Percentiles rank a stretch among this genome's conserved stretches.
phyloP scores from a whole-genome alignment of 768 basidiomycete genomes.

The Bullera alba region DNA sequence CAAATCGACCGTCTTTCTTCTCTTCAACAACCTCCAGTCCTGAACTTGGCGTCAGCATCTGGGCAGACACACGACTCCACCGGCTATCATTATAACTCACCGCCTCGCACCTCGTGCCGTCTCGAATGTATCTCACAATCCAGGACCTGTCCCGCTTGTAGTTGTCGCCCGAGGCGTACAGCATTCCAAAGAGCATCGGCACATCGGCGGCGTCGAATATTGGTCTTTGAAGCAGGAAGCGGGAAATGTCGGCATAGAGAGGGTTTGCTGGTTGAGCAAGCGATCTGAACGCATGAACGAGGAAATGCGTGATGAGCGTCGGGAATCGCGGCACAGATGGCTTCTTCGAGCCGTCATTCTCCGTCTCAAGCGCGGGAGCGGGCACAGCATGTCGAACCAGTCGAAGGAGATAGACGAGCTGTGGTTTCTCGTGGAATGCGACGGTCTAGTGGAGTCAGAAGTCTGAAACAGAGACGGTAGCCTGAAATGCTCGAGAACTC shows the following conservation, averaged over 20 bases:
- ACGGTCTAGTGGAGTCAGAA: constrained; percentile 47
- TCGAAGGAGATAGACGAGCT: constrained; percentile 64
- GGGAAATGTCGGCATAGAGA: constrained; percentile 75
- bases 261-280: constrained; percentile 83
- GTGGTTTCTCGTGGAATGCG: constrained; percentile 69
- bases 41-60: constrained; percentile 16
- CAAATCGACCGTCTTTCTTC: constrained; percentile 82
- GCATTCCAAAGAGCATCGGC: constrained; percentile 80
- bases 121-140: constrained; percentile 75
- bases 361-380: constrained; percentile 35
- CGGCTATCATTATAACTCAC: constrained; percentile 24
- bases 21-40: constrained; percentile 74
- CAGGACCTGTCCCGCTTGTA: constrained; percentile 85
- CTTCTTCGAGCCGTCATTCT: background rate
- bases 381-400: constrained; percentile 58
- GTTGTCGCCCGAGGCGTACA: constrained; percentile 69
- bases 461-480: too few relatives aligned
- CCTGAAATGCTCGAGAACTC: constrained; percentile 33
- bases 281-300: constrained; percentile 71
- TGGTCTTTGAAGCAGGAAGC: constrained; percentile 84
- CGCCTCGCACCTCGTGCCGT: constrained; percentile 61
- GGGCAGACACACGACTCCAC: background rate
- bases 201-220: constrained; percentile 73
- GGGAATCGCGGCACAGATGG: constrained; percentile 54
- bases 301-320: constrained; percentile 68